Percentiles rank a stretch among this genome's conserved stretches.
These are phyloP conservation scores for Entomortierella parvispora DNA, from an alignment of 192 early-diverging fungal genomes.

Conservation along the genomic window DNA sequence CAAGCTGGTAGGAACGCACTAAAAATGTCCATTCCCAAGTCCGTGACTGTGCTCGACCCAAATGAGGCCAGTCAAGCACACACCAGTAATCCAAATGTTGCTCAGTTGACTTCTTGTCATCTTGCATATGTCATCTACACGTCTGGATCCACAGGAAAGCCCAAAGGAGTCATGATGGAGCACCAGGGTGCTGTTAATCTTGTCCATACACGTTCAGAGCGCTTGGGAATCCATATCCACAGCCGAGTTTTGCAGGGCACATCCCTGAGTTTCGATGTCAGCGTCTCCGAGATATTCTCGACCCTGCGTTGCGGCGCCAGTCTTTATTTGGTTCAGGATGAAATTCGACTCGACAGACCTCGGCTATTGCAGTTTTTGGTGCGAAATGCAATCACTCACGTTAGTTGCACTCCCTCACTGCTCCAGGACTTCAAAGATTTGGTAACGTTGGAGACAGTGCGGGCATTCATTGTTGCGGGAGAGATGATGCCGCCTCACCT, in stretches of 20 bases:
- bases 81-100: too few species aligned
- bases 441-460: too few species aligned
- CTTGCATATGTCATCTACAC: conserved; percentile 29
- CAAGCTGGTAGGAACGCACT: too few species aligned
- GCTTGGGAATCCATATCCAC: background rate
- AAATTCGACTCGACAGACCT: background rate
- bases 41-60: too few species aligned
- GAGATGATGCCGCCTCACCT: too few species aligned
- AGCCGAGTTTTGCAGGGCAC: conserved; percentile 16
- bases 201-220: conserved; percentile 4
- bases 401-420: background rate
- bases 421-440: conserved; percentile 10
- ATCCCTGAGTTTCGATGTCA: conserved; percentile 16
- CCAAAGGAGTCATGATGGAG: too few species aligned
- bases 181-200: too few species aligned
- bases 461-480: too few species aligned
- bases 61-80: too few species aligned
- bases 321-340: conserved; percentile 1
- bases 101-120: background rate
- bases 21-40: too few species aligned
- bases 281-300: conserved; percentile 11
- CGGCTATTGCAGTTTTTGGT: background rate
- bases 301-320: conserved; percentile 7
- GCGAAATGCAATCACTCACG: background rate
- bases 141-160: too few species aligned